These are phyloP conservation scores for Hymenoscyphus repandus DNA, from an alignment of 2,329 filamentous ascomycete species.

Conservation along the genomic window DNA sequence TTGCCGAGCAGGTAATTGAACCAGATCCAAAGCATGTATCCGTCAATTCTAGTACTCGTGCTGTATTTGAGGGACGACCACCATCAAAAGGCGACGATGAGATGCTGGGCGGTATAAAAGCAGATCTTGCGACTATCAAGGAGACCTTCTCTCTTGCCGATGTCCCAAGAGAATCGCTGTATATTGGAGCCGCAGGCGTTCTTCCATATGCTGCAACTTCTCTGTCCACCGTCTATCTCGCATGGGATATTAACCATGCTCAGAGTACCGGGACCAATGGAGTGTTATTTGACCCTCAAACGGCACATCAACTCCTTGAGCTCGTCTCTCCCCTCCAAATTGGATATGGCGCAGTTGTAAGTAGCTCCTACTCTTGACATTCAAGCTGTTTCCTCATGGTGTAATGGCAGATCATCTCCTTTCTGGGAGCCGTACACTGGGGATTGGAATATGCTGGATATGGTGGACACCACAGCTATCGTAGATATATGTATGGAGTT, in stretches of 20 bases:
- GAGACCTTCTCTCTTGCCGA: constrained; percentile 61
- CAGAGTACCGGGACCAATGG: constrained; percentile 51
- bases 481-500: constrained; percentile 79
- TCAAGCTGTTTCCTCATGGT: constrained; percentile 2
- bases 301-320: constrained; percentile 65
- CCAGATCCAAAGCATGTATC: constrained; percentile 57
- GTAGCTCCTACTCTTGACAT: constrained; percentile 28
- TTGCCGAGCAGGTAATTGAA: constrained; percentile 51
- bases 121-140: constrained; percentile 58
- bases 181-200: constrained; percentile 70
- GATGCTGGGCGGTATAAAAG: constrained; percentile 46
- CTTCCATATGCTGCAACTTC: constrained; percentile 84
- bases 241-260: constrained; percentile 74
- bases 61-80: constrained; percentile 39
- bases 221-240: constrained; percentile 72
- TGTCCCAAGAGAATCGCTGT: constrained; percentile 63
- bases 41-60: constrained; percentile 48
- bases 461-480: constrained; percentile 62
- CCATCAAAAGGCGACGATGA: constrained; percentile 37
- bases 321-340: constrained; percentile 82
- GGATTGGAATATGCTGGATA: constrained; percentile 78
- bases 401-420: constrained; percentile 69
- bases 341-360: constrained; percentile 79
- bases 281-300: constrained; percentile 60
- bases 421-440: constrained; percentile 91